Base-by-base conservation (phyloP, 108 stramenopile genomes). In the Skeletonema marinoi region DNA sequence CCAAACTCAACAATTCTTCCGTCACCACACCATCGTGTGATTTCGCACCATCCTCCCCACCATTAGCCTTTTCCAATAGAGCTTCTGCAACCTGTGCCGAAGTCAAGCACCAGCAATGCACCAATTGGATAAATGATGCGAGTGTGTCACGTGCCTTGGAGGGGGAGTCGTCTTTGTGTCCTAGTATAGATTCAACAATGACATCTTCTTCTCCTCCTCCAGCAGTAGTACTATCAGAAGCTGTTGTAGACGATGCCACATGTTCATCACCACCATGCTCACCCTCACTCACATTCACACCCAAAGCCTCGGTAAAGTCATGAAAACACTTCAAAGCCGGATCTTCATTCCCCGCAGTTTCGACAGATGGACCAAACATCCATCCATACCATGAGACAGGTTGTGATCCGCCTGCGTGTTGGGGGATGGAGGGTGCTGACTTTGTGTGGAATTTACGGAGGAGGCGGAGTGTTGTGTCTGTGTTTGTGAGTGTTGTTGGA, bases 371-470 rank as follows among this genome's bases (percentile, higher is more conserved):
- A 6, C 83, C 81, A 76, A 88, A 87, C 19, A 88, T 51, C 75
- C 82, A 91, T 61, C 81, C 68, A 33, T 84, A 69, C 66, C 89
- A 75, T 10, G 68, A 61, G 16, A 51, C 35, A 38, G 72, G 30
- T 32, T 87, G 87, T 38, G 74, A 78, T 16, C 91, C 93, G n/a
- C 93, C 93, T 46, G 84, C 82, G 8, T 75, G 68, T n/a, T 67
- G 44, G 5, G 90, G 85, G 39, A 92, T 65, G 35, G 51, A 32
- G 31, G 83, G 86, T 17, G 70, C 29, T 2, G 93, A 81, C 74
- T 92, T 94, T 61, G 71, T 32, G 56, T 85, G 76, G 81, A 94
- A 94, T 69, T 92, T 92, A 11, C 88, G 87, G 9, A 94, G 77
- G 12, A 94, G 66, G 8, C 88, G 81, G n/a, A 92, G 73, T 6